Conservation (phyloP, 768 basidiomycete species). For the Lactarius quietus region DNA sequence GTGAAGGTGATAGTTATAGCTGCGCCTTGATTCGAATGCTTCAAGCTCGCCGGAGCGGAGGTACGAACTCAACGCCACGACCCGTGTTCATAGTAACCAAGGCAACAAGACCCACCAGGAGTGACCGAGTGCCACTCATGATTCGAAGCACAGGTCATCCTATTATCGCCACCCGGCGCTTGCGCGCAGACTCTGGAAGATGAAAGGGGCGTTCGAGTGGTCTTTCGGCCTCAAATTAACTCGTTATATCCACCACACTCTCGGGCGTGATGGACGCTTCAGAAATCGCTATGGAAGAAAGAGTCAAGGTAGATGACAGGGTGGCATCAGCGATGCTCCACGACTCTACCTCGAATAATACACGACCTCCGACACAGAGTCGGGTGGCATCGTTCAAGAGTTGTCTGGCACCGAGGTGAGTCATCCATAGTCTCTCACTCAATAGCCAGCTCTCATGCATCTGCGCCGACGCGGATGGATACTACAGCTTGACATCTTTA, state of each 20-base stretch:
- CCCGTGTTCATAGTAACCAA: background rate
- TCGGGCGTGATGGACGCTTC: background rate
- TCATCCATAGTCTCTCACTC: too few species aligned
- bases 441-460: background rate
- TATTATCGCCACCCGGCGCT: background rate
- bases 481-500: constrained; percentile 61
- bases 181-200: background rate
- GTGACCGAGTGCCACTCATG: background rate
- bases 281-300: background rate
- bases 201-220: background rate
- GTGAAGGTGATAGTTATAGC: too few species aligned
- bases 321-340: background rate
- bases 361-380: background rate
- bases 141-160: background rate
- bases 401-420: constrained; percentile 2
- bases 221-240: background rate
- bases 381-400: background rate
- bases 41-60: background rate
- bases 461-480: background rate
- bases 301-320: background rate
- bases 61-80: background rate
- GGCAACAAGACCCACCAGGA: background rate
- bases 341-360: background rate
- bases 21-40: background rate
- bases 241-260: background rate